Evolutionary conservation across 78 protist genomes (phyloP).

Genomic region (Andalucia godoyi): DNA sequence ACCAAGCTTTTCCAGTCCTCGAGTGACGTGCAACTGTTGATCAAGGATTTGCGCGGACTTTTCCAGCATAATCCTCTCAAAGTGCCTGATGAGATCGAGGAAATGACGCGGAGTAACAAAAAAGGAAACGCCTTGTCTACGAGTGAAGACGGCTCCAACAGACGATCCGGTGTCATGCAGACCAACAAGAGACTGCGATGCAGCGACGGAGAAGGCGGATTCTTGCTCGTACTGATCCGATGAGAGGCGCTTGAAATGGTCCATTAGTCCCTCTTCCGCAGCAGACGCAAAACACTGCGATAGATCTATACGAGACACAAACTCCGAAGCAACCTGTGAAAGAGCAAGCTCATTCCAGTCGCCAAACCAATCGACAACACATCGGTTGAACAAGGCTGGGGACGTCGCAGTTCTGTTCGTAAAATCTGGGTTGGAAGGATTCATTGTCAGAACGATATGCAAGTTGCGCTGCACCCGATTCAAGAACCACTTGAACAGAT

Average conservation of each 20-base stretch:
- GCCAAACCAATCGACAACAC: slow-evolving; percentile 95
- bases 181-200: too few relatives aligned
- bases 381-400: slow-evolving; percentile 94
- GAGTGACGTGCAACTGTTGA: slow-evolving; percentile 80
- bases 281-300: too few relatives aligned
- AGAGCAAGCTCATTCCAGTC: slow-evolving; percentile 84
- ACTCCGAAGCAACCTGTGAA: slow-evolving; percentile 48
- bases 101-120: slow-evolving; percentile 93
- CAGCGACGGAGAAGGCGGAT: too few relatives aligned
- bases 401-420: slow-evolving; percentile 70
- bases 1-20: slow-evolving; percentile 72
- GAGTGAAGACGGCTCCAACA: too few relatives aligned
- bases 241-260: too few relatives aligned
- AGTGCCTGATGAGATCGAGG: slow-evolving; percentile 86
- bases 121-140: too few relatives aligned
- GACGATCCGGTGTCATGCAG: too few relatives aligned
- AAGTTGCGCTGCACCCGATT: slow-evolving; percentile 68
- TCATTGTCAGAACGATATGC: slow-evolving; percentile 95
- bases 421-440: slow-evolving; percentile 83
- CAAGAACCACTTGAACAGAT: slow-evolving; percentile 67
- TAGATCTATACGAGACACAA: neutral
- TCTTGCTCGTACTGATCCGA: too few relatives aligned
- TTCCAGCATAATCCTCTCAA: slow-evolving; percentile 42
- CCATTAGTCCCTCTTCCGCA: too few relatives aligned
- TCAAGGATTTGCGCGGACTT: slow-evolving; percentile 75